Evolutionary conservation across 2,329 filamentous ascomycete species (phyloP).

Genomic region (Colletotrichum somersetense): DNA sequence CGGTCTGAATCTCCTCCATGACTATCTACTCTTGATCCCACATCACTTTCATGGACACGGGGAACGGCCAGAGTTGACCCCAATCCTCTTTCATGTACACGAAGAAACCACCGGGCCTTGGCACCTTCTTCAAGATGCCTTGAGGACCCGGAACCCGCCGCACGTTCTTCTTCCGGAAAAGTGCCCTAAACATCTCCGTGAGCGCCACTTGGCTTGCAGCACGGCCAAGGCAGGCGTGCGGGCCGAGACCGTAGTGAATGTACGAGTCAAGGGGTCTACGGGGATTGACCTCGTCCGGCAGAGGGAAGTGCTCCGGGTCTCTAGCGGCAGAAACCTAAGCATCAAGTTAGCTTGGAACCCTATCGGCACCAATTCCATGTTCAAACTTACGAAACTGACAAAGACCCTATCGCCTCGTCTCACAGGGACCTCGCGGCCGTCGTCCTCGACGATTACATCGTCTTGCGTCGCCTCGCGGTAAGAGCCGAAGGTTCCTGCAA

Average conservation of each 20-base stretch:
- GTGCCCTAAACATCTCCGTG: constrained; percentile 75
- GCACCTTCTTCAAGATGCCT: constrained; percentile 76
- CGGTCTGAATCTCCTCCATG: neutral
- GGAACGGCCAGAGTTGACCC: constrained; percentile 62
- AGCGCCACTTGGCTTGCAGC: constrained; percentile 72
- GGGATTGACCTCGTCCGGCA: constrained; percentile 71
- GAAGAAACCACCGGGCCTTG: constrained; percentile 64
- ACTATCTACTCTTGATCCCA: constrained; percentile 54
- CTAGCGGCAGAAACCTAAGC: constrained; percentile 61
- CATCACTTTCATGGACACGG: constrained; percentile 65
- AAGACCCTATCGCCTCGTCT: constrained; percentile 71
- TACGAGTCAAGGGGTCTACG: constrained; percentile 74
- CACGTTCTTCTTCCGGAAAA: constrained; percentile 72
- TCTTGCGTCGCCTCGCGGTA: constrained; percentile 67
- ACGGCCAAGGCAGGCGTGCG: constrained; percentile 72
- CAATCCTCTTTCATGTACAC: constrained; percentile 77
- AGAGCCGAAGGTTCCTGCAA: constrained; percentile 72
- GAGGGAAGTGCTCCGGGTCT: constrained; percentile 71
- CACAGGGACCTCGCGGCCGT: constrained; percentile 64
- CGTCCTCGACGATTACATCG: constrained; percentile 63
- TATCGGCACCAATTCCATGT: neutral
- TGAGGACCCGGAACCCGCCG: constrained; percentile 72
- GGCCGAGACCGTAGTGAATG: constrained; percentile 72
- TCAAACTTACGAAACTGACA: constrained; percentile 67
- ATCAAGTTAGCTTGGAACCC: neutral